Percentiles rank a stretch among this genome's conserved stretches.
Conservation (phyloP, 2,329 filamentous ascomycete species). For the Colletotrichum incanum region DNA sequence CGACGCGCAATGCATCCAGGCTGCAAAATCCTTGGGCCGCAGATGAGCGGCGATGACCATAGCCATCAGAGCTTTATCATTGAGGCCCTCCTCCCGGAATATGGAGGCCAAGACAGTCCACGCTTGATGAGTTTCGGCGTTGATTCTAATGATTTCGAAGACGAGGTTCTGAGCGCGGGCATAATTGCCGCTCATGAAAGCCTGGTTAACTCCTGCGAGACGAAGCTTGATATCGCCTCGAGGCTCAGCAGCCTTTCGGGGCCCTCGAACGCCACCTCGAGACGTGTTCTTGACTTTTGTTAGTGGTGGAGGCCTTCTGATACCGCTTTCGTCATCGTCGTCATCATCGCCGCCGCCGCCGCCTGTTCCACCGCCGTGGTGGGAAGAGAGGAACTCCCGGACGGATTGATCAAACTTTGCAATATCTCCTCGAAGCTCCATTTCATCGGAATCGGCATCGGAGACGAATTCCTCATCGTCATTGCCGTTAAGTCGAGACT, state of each 20-base stretch:
- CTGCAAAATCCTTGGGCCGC: conserved; percentile 71
- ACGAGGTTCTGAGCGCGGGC: conserved; percentile 72
- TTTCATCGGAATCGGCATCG: conserved; percentile 62
- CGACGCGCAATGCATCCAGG: conserved; percentile 73
- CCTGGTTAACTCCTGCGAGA: conserved; percentile 77
- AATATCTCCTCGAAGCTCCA: conserved; percentile 61
- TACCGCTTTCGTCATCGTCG: not conserved
- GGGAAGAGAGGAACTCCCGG: conserved; percentile 57
- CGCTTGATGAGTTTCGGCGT: conserved; percentile 76
- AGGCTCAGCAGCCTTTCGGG: conserved; percentile 76
- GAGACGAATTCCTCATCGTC: conserved; percentile 51
- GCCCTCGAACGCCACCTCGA: conserved; percentile 57
- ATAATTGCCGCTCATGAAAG: conserved; percentile 75
- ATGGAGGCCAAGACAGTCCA: conserved; percentile 76
- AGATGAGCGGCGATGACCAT: conserved; percentile 75
- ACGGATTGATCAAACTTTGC: conserved; percentile 61
- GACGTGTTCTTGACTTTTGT: conserved; percentile 38
- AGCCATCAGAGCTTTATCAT: conserved; percentile 71
- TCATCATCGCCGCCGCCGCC: not conserved
- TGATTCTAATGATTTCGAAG: conserved; percentile 77
- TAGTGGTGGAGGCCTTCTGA: conserved; percentile 46
- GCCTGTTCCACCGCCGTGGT: conserved; percentile 50
- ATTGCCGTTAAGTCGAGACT: conserved; percentile 1
- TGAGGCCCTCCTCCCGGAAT: conserved; percentile 72
- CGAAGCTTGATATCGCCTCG: conserved; percentile 80